A percentile compares a stretch with the other conserved stretches of the same genome.
phyloP scores from a whole-genome alignment of 768 basidiomycete genomes.

The Phylloporus sp. region DNA sequence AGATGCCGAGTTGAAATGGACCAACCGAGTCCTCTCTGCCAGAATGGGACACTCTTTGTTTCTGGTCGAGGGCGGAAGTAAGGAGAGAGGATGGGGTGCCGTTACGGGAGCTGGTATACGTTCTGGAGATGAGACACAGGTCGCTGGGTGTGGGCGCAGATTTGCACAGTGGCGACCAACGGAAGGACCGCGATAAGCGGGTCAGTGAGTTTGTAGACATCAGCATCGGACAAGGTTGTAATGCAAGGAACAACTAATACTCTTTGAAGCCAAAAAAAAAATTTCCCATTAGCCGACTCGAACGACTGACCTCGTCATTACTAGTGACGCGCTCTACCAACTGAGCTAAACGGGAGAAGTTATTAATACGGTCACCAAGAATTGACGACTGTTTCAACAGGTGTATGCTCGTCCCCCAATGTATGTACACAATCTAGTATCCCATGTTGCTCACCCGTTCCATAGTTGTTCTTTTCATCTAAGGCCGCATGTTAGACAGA shows the following conservation, averaged over 20 bases:
- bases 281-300: conserved; percentile 51
- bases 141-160: neutral
- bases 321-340: conserved; percentile 67
- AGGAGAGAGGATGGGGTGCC: conserved; percentile 50
- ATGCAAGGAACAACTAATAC: neutral
- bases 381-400: no score
- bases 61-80: conserved; percentile 62
- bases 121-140: conserved; percentile 11
- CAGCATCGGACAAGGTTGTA: conserved; percentile 4
- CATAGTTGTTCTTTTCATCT: conserved; percentile 29
- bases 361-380: no score
- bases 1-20: conserved; percentile 73
- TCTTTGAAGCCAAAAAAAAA: conserved; percentile 4
- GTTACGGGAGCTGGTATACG: conserved; percentile 47
- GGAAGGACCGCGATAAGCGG: conserved; percentile 7
- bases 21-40: conserved; percentile 61
- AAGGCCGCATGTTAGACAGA: neutral
- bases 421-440: conserved; percentile 11
- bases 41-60: conserved; percentile 35
- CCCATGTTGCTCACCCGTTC: conserved; percentile 23
- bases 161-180: conserved; percentile 1
- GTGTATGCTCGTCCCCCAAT: neutral
- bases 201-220: conserved; percentile 9
- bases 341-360: conserved; percentile 41
- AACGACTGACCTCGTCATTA: conserved; percentile 71